Evolutionary conservation across 2,329 filamentous ascomycete species (phyloP).

Genomic region (Pseudocercospora fuligena): DNA sequence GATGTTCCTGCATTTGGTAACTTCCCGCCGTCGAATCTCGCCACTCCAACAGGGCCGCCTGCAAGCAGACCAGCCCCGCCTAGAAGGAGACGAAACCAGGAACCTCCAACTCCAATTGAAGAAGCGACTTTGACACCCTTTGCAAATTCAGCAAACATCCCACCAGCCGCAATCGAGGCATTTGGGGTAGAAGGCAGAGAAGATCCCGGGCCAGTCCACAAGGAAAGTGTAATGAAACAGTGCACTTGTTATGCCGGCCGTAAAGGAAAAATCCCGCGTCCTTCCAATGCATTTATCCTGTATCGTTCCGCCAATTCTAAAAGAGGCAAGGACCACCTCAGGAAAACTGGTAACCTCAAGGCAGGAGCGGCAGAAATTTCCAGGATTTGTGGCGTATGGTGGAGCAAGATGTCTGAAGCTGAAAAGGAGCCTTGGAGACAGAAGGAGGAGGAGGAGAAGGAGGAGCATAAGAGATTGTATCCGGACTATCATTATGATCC

Average conservation of each 20-base stretch:
- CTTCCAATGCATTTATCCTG: background rate
- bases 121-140: background rate
- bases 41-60: background rate
- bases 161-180: background rate
- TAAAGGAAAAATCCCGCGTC: background rate
- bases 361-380: background rate
- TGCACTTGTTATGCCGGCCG: background rate
- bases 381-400: background rate
- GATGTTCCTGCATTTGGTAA: background rate
- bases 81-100: background rate
- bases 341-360: background rate
- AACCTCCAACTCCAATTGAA: background rate
- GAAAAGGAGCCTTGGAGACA: background rate
- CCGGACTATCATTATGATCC: background rate
- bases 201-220: background rate
- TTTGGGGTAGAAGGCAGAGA: background rate
- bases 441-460: background rate
- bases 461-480: background rate
- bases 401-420: background rate
- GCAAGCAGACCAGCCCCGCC: background rate
- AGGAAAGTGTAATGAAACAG: background rate
- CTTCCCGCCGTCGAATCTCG: background rate
- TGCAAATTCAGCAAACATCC: background rate
- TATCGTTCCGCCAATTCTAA: background rate
- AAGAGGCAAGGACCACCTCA: background rate